phyloP scores from a whole-genome alignment of 176 grass and related monocot genomes.

The Oropetium thomaeum region DNA sequence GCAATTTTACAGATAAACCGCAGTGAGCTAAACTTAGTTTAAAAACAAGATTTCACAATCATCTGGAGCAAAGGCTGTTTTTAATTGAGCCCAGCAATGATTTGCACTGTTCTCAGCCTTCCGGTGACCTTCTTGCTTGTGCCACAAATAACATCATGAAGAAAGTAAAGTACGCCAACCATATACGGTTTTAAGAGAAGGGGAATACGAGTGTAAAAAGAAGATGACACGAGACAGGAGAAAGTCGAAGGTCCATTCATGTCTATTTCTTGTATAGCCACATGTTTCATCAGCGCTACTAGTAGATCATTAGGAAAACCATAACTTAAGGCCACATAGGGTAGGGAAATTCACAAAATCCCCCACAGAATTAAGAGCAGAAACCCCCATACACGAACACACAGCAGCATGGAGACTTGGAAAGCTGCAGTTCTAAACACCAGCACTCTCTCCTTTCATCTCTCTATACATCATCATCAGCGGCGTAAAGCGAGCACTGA shows the following conservation, averaged over 20 bases:
- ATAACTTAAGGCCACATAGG: not conserved
- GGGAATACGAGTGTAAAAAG: not conserved
- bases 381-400: slow-evolving; percentile 31
- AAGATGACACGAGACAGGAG: not conserved
- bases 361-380: not conserved
- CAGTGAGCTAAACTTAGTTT: no score
- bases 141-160: no score
- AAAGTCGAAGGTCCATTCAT: slow-evolving; percentile 25
- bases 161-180: no score
- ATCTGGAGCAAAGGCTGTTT: no score
- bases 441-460: slow-evolving; percentile 17
- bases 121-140: no score
- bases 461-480: slow-evolving; percentile 33
- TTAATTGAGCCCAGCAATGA: no score
- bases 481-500: slow-evolving; percentile 36
- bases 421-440: slow-evolving; percentile 13
- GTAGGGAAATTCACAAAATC: slow-evolving; percentile 17
- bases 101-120: no score
- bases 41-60: no score
- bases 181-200: no score
- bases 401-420: not conserved
- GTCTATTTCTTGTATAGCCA: slow-evolving; percentile 46
- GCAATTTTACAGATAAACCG: no score
- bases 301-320: slow-evolving; percentile 32
- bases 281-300: slow-evolving; percentile 25